These are phyloP conservation scores for Solanum infundibuliforme DNA, from an alignment of 257 asterid species.

Conservation along the genomic window DNA sequence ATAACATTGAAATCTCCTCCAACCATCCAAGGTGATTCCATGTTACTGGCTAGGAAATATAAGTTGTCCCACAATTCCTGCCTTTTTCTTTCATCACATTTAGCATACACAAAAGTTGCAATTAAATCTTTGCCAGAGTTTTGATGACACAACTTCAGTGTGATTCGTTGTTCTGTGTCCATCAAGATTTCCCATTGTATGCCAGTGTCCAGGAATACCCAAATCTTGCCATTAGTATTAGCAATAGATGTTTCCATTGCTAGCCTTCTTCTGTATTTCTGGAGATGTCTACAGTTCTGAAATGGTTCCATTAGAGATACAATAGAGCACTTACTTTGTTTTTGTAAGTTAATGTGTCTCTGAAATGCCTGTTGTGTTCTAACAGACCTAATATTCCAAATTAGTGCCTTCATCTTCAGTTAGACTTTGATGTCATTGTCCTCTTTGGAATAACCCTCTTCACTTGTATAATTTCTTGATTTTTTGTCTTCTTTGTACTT, in stretches of 20 bases:
- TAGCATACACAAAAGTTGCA: too few species aligned
- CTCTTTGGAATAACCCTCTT: background rate
- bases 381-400: background rate
- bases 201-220: too few species aligned
- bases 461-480: background rate
- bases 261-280: too few species aligned
- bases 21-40: background rate
- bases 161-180: background rate
- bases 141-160: background rate
- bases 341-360: background rate
- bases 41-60: background rate
- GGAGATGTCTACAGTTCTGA: too few species aligned
- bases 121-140: background rate
- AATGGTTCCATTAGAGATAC: background rate
- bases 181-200: too few species aligned
- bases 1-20: background rate
- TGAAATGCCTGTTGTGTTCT: background rate
- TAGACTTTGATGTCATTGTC: background rate
- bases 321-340: too few species aligned
- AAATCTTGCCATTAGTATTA: too few species aligned
- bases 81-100: background rate
- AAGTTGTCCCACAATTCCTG: background rate
- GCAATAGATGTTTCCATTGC: too few species aligned
- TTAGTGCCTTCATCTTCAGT: background rate
- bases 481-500: background rate